phyloP scores from a whole-genome alignment of 2,329 filamentous ascomycete species.

The Hirsutella rhossiliensis region DNA sequence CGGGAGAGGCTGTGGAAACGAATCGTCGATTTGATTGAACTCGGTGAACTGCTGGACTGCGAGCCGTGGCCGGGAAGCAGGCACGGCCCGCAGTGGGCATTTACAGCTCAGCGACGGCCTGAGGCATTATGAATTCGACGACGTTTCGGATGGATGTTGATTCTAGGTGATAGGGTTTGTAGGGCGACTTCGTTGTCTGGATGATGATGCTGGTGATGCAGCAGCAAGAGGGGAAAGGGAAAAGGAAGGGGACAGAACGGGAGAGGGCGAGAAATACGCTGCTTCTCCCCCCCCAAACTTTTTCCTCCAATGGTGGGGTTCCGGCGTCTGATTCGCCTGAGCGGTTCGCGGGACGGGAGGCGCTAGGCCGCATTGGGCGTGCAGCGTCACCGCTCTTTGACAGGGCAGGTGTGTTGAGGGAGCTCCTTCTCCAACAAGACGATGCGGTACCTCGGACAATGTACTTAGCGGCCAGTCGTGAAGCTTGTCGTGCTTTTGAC shows the following conservation, averaged over 20 bases:
- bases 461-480: too few species aligned
- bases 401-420: background rate
- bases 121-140: constrained; percentile 60
- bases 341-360: background rate
- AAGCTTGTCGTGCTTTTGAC: too few species aligned
- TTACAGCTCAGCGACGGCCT: constrained; percentile 86
- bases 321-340: constrained; percentile 8
- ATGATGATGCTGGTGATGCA: constrained; percentile 5
- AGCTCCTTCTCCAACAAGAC: background rate
- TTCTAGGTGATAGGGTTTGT: constrained; percentile 4
- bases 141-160: constrained; percentile 40
- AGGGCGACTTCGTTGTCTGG: constrained; percentile 56
- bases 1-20: constrained; percentile 48
- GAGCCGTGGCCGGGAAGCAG: constrained; percentile 38
- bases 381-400: constrained; percentile 6
- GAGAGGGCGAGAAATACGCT: constrained; percentile 5
- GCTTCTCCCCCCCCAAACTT: constrained; percentile 6
- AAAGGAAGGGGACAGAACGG: constrained; percentile 2
- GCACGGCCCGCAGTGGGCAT: constrained; percentile 64
- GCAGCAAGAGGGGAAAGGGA: constrained; percentile 10
- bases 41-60: constrained; percentile 84
- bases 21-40: constrained; percentile 49
- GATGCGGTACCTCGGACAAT: too few species aligned
- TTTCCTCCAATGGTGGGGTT: constrained; percentile 9
- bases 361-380: constrained; percentile 4